Evolutionary conservation across 2,329 filamentous ascomycete species (phyloP), one percentile per base, ranked within the genome.

Genomic region (Diaporthe citriasiana): DNA sequence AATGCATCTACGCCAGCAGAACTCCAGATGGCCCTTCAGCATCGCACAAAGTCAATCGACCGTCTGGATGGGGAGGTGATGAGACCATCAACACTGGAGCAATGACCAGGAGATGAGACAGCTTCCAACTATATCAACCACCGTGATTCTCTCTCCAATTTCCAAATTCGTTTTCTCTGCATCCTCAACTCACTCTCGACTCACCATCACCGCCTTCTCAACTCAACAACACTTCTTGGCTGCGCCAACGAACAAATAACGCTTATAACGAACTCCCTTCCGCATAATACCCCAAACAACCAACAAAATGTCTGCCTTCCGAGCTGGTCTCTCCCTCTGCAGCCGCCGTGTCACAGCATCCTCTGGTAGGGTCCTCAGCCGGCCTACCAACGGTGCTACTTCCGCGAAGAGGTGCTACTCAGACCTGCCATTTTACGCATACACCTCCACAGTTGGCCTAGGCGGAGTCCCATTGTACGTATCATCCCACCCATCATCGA

Each of bases 221-320:
- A 25, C 42, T 50, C 60, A 50, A 30, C 47, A 27, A 35, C 25
- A 53, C 15, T 17, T 17, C 47, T 68, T 68, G 63, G 63, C 63
- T 68, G 63, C 63, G 63, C 63, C 63, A 68, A 68, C 33, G 5
- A 68, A 53, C 63, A 27, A 30, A 1, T 13, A 53, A 19, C 12
- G 13, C 15, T 15, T 38, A 25, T 7, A 12, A 68, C 63, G 47
- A 68, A 8, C 9, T 10, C 25, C 1, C 15, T 8, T 22, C 8
- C 33, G 13, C 27, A 53, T 40, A 53, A 53, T 40, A 68, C 63
- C 63, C 35, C n/a, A 35, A 27, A 17, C 50, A 68, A 55, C 47
- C 50, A 40, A 10, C 50, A 72, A 55, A 47, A 72, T 72, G 71
- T 66, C 59, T 68, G 47, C 71, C 35, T 66, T 72, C 53, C 71